phyloP scores from a whole-genome alignment of 2,329 filamentous ascomycete species.

The Fusarium papillatum region DNA sequence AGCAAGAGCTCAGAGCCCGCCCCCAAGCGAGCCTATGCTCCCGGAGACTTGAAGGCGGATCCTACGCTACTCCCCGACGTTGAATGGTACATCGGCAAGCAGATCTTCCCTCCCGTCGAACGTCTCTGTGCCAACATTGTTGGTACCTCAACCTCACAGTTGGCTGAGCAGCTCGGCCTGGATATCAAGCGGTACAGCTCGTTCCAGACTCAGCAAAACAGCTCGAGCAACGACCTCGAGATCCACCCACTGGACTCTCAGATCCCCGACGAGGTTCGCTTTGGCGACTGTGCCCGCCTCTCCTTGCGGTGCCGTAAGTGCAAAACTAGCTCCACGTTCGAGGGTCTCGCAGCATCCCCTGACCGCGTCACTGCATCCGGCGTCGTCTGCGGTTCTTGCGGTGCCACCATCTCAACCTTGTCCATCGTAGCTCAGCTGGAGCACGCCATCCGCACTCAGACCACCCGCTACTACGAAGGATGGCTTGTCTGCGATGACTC shows the following conservation, averaged over 20 bases:
- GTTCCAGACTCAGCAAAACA: constrained; percentile 59
- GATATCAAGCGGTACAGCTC: constrained; percentile 87
- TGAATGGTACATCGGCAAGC: constrained; percentile 99
- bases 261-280: constrained; percentile 91
- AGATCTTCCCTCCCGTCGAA: constrained; percentile 98
- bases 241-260: constrained; percentile 95
- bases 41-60: constrained; percentile 85
- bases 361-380: constrained; percentile 79
- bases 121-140: constrained; percentile 96
- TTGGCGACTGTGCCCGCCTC: constrained; percentile 84
- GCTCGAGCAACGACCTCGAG: constrained; percentile 72
- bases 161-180: constrained; percentile 94
- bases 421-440: constrained; percentile 91
- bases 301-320: constrained; percentile 86
- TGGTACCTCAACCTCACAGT: constrained; percentile 89
- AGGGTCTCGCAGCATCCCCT: constrained; percentile 75
- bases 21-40: constrained; percentile 90
- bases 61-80: constrained; percentile 86
- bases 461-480: constrained; percentile 90
- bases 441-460: constrained; percentile 82
- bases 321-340: constrained; percentile 79
- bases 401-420: constrained; percentile 74
- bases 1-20: constrained; percentile 75
- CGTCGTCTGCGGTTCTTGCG: constrained; percentile 80
- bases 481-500: constrained; percentile 94